These are phyloP conservation scores for Coccomyxa sp. DNA, from an alignment of 139 green algal species.

Conservation along the genomic window DNA sequence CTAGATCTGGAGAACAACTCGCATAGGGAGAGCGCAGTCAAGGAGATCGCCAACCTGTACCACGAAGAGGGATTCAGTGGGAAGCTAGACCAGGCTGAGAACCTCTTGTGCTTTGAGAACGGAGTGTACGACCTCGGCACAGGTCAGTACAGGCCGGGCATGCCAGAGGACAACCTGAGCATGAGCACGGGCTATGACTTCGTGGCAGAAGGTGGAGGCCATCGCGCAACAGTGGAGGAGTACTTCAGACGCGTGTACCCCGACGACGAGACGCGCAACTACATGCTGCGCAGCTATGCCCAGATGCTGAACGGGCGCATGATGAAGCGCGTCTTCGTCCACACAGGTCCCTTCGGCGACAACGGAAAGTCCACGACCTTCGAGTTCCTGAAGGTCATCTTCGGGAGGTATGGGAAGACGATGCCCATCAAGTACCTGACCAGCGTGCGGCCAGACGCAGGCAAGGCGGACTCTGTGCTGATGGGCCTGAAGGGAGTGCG, in stretches of 20 bases:
- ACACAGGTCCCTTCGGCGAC: background rate
- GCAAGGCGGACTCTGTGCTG: background rate
- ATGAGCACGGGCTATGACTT: background rate
- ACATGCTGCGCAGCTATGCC: background rate
- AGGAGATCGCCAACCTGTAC: background rate
- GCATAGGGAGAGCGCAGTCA: background rate
- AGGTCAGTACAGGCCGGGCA: background rate
- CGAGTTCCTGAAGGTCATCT: background rate
- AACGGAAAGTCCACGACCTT: background rate
- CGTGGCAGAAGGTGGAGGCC: background rate
- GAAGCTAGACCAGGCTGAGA: background rate
- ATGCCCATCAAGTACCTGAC: background rate
- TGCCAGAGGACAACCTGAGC: background rate
- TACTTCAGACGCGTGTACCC: background rate
- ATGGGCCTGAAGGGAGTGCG: background rate
- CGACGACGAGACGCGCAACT: background rate
- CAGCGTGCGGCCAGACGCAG: background rate
- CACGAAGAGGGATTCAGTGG: background rate
- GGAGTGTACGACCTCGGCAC: background rate
- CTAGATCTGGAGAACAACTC: constrained; percentile 1
- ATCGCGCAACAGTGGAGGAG: background rate
- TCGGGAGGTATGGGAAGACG: background rate
- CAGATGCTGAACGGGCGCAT: background rate
- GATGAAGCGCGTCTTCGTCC: background rate
- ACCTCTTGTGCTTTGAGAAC: background rate